Base-by-base conservation (phyloP, 2,329 filamentous ascomycete genomes). In the Macrophomina phaseolina region DNA sequence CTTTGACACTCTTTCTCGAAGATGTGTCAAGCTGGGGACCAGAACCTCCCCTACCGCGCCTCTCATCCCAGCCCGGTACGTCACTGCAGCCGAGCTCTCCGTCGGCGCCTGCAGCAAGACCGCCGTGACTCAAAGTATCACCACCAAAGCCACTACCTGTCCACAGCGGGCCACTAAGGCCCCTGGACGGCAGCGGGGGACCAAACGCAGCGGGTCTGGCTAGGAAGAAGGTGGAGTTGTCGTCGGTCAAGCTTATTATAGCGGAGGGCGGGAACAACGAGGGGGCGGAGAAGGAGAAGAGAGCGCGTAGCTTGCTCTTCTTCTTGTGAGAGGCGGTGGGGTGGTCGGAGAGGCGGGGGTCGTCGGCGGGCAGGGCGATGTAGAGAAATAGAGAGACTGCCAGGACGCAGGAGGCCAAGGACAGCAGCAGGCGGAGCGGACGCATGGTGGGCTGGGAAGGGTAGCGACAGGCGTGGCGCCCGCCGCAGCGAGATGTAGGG, bases 141-240 rank as follows among this genome's bases (percentile, higher is more conserved):
- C 97, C 93, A 51, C 90, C 90, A 77, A 98, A 97, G 28, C 93
- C 93, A 74, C 90, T 94, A 4, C 94, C 94, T 66, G 97, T 91
- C 94, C 94, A 98, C 62, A 99, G 82, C 76, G 94, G 91, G 16
- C 93, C 94, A 74, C 92, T 97, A 70, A 98, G 81, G 32, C 95
- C 94, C 67, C 86, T 88, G 12, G 83, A 78, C 0, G 91, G 91
- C 46, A 99, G 82, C 46, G 87, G 81, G 4, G 95, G 93, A 0
- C 95, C 95, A 80, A 98, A 99, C 46, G 93, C 94, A 64, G 95
- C 95, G 68, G 95, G 95, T 58, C 95, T 87, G 51, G 95, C 94
- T 65, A 97, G 85, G 81, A 99, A 99, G 72, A 96, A 97, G 12
- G 95, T 99, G 71, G 93, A 97, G 79, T 99, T 99, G 80, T 99